Evolutionary conservation across 768 basidiomycete genomes (phyloP).

Genomic region (Boletus subcaerulescens): DNA sequence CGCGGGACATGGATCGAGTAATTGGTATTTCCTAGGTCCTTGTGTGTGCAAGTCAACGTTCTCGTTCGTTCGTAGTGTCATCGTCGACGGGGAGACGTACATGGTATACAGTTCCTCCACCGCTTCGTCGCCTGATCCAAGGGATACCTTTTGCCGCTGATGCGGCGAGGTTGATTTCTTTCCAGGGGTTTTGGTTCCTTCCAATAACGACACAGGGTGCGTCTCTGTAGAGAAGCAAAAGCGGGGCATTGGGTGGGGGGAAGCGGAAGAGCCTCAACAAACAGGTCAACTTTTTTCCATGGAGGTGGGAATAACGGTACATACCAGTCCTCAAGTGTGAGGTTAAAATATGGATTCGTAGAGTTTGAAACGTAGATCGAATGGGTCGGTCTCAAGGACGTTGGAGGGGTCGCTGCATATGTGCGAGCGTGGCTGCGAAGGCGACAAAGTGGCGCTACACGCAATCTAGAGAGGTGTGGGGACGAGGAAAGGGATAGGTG

Average conservation of each 20-base stretch:
- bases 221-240: conserved; percentile 87
- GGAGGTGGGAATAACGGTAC: conserved; percentile 25
- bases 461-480: neutral
- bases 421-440: conserved; percentile 7
- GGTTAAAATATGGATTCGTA: conserved; percentile 83
- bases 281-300: conserved; percentile 20
- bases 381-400: conserved; percentile 36
- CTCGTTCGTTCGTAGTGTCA: neutral
- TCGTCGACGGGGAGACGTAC: conserved; percentile 43
- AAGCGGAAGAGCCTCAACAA: conserved; percentile 74
- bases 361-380: conserved; percentile 74
- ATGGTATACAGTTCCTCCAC: conserved; percentile 96
- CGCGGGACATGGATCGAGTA: conserved; percentile 92
- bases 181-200: conserved; percentile 98
- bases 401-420: conserved; percentile 11
- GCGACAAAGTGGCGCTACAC: neutral
- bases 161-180: conserved; percentile 78
- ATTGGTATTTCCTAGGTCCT: conserved; percentile 98
- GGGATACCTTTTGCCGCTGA: conserved; percentile 57
- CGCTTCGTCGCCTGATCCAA: conserved; percentile 82
- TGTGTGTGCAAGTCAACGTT: neutral
- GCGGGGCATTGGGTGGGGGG: conserved; percentile 58
- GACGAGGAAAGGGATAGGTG: conserved; percentile 5
- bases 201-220: conserved; percentile 89
- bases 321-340: conserved; percentile 88